phyloP scores from a whole-genome alignment of 2,329 filamentous ascomycete genomes.

The Nemania sp. region DNA sequence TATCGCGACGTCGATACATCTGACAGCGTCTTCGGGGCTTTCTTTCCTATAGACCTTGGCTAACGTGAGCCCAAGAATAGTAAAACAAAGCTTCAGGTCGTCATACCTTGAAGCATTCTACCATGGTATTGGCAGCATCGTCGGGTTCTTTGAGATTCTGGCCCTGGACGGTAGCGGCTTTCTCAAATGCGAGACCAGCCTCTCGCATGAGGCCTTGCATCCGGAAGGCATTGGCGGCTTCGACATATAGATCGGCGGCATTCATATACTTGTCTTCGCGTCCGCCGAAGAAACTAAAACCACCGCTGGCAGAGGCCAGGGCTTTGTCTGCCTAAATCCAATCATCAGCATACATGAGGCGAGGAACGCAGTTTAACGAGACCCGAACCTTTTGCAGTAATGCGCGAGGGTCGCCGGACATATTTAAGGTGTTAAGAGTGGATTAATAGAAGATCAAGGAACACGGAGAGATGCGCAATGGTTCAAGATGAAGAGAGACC shows the following conservation, averaged over 20 bases:
- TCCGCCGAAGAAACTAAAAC: conserved; percentile 89
- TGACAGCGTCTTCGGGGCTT: conserved; percentile 78
- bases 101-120: conserved; percentile 86
- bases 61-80: conserved; percentile 4
- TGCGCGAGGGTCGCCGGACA: conserved; percentile 77
- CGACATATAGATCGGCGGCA: conserved; percentile 83
- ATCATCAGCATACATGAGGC: conserved; percentile 27
- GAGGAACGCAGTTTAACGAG: conserved; percentile 35
- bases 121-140: conserved; percentile 84
- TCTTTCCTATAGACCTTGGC: conserved; percentile 93
- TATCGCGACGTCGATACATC: conserved; percentile 79
- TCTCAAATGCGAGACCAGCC: conserved; percentile 84
- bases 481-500: conserved; percentile 6
- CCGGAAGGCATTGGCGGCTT: conserved; percentile 90
- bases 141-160: conserved; percentile 86
- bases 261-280: conserved; percentile 86
- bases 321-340: conserved; percentile 78
- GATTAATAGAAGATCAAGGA: not conserved
- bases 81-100: no score
- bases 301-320: conserved; percentile 70
- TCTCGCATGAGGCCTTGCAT: conserved; percentile 71
- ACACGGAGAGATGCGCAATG: conserved; percentile 5
- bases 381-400: conserved; percentile 72
- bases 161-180: conserved; percentile 78
- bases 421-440: conserved; percentile 42